phyloP scores from a whole-genome alignment of 768 basidiomycete genomes.

The Lactarius psammicola region DNA sequence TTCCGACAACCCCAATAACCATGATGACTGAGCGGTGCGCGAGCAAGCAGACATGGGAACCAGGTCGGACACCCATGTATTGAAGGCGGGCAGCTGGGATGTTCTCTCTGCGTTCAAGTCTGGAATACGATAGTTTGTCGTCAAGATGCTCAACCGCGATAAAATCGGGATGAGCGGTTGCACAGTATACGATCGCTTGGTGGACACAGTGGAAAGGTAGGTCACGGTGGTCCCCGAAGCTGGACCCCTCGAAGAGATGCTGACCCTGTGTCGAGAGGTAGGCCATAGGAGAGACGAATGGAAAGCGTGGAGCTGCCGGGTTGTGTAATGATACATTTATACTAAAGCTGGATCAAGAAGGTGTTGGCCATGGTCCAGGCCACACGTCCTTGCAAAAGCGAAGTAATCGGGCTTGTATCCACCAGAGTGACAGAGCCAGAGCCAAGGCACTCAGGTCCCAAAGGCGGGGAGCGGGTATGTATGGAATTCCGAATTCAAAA shows the following conservation, averaged over 20 bases:
- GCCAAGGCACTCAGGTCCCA: background rate
- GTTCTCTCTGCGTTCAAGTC: constrained; percentile 50
- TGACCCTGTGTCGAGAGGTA: constrained; percentile 43
- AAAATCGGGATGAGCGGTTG: constrained; percentile 40
- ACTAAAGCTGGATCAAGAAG: background rate
- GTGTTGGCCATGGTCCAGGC: too few relatives aligned
- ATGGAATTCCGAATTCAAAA: background rate
- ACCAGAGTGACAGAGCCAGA: background rate
- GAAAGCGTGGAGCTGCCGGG: background rate
- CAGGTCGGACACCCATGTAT: constrained; percentile 43
- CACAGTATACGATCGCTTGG: constrained; percentile 53
- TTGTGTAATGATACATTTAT: background rate
- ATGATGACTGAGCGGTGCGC: too few relatives aligned
- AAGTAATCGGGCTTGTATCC: background rate
- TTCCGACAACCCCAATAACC: too few relatives aligned
- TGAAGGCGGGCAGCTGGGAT: constrained; percentile 47
- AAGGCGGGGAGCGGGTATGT: background rate
- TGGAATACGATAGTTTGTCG: constrained; percentile 48
- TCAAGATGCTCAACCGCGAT: constrained; percentile 52
- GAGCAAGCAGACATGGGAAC: too few relatives aligned
- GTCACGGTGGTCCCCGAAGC: constrained; percentile 40
- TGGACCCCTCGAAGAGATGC: constrained; percentile 45
- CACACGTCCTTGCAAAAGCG: background rate
- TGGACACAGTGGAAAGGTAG: constrained; percentile 52
- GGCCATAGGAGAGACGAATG: constrained; percentile 25